These are phyloP conservation scores for Saturnispora sekii DNA, from an alignment of 805 yeast species.

Conservation along the genomic window DNA sequence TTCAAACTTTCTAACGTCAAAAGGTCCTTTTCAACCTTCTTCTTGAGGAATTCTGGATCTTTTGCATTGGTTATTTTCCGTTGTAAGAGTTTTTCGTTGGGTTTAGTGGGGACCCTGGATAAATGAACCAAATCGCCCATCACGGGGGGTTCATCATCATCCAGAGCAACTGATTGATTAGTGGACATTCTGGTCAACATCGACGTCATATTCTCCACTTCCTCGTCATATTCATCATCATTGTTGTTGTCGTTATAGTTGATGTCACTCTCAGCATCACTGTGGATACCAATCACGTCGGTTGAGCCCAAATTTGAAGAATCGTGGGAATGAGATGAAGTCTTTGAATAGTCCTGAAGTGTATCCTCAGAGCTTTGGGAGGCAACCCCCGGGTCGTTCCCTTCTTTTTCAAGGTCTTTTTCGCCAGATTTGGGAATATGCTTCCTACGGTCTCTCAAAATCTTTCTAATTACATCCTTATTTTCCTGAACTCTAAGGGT, in stretches of 20 bases:
- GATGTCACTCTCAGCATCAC: no score
- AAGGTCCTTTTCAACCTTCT: constrained; percentile 13
- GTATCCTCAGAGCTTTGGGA: constrained; percentile 1
- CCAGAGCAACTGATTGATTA: constrained; percentile 15
- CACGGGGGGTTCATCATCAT: constrained; percentile 25
- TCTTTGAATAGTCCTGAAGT: not conserved
- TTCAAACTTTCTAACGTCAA: constrained; percentile 16
- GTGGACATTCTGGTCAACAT: constrained; percentile 29
- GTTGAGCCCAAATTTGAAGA: not conserved
- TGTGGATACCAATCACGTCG: no score
- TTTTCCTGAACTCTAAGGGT: constrained; percentile 61
- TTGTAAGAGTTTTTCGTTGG: constrained; percentile 1
- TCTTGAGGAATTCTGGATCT: constrained; percentile 14
- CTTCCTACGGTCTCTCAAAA: constrained; percentile 31
- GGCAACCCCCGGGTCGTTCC: not conserved
- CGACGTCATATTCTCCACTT: constrained; percentile 22
- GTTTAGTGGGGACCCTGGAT: constrained; percentile 23
- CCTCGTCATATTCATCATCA: constrained; percentile 10
- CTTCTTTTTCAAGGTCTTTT: constrained; percentile 10
- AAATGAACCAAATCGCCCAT: constrained; percentile 30
- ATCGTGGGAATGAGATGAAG: not conserved
- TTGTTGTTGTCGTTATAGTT: not conserved
- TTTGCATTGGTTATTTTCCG: constrained; percentile 10
- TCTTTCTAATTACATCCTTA: constrained; percentile 40
- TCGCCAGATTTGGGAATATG: constrained; percentile 11